Conservation (phyloP, 441 rosid species). For the Bruguiera hainesii region DNA sequence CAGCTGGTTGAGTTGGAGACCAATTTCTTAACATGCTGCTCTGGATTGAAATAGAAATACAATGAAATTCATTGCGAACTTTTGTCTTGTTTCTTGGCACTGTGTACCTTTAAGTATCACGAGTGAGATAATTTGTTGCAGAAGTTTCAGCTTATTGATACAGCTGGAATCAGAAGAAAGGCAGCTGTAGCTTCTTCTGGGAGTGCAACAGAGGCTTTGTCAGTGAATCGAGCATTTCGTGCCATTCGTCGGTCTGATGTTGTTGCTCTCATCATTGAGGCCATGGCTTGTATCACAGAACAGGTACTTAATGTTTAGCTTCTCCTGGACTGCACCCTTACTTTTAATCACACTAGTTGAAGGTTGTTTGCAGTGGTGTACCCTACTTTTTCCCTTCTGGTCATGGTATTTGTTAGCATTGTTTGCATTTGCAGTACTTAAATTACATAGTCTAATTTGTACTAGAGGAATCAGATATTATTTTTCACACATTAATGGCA, state of each 20-base stretch:
- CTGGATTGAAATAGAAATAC: too few species aligned
- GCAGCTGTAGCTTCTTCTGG: constrained; percentile 90
- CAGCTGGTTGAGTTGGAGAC: background rate
- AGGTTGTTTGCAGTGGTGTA: too few species aligned
- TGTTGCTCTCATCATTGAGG: constrained; percentile 94
- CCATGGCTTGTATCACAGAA: constrained; percentile 92
- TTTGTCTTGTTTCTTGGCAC: too few species aligned
- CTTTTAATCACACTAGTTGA: too few species aligned
- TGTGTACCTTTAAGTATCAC: too few species aligned
- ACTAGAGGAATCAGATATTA: too few species aligned
- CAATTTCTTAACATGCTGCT: background rate
- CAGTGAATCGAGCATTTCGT: constrained; percentile 90
- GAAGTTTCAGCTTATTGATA: constrained; percentile 91
- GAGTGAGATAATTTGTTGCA: constrained; percentile 30
- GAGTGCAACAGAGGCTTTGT: constrained; percentile 83
- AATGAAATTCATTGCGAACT: too few species aligned
- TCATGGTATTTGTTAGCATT: too few species aligned
- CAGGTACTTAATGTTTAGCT: constrained; percentile 52
- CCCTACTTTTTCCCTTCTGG: too few species aligned
- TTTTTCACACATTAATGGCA: too few species aligned
- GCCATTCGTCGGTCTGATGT: constrained; percentile 94
- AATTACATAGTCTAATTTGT: too few species aligned
- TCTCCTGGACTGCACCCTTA: constrained; percentile 2
- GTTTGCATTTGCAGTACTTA: too few species aligned
- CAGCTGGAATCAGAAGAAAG: constrained; percentile 95